phyloP scores from a whole-genome alignment of 176 grass and related monocot genomes.

The Bromus sterilis region DNA sequence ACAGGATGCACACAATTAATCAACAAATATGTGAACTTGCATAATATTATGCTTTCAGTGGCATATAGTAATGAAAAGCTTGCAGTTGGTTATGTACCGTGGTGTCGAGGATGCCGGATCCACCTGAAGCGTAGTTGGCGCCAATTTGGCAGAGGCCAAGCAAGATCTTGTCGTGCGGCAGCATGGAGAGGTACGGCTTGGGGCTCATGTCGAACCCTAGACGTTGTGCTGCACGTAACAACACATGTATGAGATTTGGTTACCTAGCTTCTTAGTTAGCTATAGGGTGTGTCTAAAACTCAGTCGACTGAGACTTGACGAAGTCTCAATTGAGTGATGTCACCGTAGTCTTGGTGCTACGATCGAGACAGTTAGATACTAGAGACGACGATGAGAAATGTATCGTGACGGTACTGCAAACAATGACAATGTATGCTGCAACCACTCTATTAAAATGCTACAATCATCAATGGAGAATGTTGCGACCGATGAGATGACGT shows the following conservation, averaged over 20 bases:
- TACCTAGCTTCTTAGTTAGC: not conserved
- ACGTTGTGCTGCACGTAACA: not conserved
- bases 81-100: not conserved
- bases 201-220: not conserved
- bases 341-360: too few species aligned
- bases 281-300: too few species aligned
- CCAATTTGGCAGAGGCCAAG: not conserved
- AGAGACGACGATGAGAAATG: too few species aligned
- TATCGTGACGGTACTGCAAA: too few species aligned
- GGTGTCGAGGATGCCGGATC: conserved; percentile 52
- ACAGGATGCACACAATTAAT: not conserved
- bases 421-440: too few species aligned
- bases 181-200: not conserved
- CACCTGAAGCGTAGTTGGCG: conserved; percentile 50
- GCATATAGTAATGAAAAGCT: not conserved
- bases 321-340: too few species aligned
- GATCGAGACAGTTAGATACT: too few species aligned
- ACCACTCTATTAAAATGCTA: too few species aligned
- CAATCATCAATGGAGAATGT: too few species aligned
- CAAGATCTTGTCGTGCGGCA: not conserved
- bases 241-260: not conserved
- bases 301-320: not conserved
- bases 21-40: not conserved
- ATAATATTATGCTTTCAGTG: not conserved
- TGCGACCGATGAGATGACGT: too few species aligned